Base-by-base conservation (phyloP, 2,329 filamentous ascomycete species). In the Neofusicoccum laricinum region DNA sequence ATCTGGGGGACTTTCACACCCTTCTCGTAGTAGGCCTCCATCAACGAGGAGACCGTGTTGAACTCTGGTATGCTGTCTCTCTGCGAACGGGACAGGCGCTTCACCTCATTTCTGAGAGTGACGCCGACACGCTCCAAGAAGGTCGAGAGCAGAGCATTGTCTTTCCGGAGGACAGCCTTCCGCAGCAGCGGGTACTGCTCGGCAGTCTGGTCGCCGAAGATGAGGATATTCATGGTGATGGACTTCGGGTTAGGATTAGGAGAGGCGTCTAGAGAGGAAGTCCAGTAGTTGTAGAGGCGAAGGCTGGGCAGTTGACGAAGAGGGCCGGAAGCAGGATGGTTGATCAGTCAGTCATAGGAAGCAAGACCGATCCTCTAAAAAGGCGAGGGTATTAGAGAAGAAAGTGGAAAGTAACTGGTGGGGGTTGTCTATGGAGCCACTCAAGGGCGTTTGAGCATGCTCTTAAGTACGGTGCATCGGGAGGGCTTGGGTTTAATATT, bases 141-240 rank as follows among this genome's bases (percentile, higher is more conserved):
- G 51, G 84, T 85, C 69, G 81, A 83, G 55, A 89, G 82, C 30
- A 89, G 80, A 58, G 86, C 84, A 72, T 84, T 83, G 71, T 81
- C 80, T 69, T 78, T 82, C 71, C 80, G 78, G 58, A 80, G 76
- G 64, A 76, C 75, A 34, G 80, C 75, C 70, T 81, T 81, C 68
- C 79, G 77, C 66, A 91, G 78, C 68, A 89, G 86, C 69, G 79
- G 80, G 72, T 89, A 85, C 70, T 88, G 88, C 74, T 89, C 86
- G 70, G 87, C 82, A 66, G 88, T 90, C 77, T 91, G 88, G 73
- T 91, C 88, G 78, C 88, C 88, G 73, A 90, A 90, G 67, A 90
- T 84, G 75, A 89, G 83, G 65, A 80, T 72, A 71, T 82, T 82
- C 73, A 79, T 79, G 68, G 63, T 77, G 70, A 66, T 61, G 64